Evolutionary conservation across 2,329 filamentous ascomycete species (phyloP), one percentile per base, ranked within the genome.

Genomic region (Domatiomyces globalis): DNA sequence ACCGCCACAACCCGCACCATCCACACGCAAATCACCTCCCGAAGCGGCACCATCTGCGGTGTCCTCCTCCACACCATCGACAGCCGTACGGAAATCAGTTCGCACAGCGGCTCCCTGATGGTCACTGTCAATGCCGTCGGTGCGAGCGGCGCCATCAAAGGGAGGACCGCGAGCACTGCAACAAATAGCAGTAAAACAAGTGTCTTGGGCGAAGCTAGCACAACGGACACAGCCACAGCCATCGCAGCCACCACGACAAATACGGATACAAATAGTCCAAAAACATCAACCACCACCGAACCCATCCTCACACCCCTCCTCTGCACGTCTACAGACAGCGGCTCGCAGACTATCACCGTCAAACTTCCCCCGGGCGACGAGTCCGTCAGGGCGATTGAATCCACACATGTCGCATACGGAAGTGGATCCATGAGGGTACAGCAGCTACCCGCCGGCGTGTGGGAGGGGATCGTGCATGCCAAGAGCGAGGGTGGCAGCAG

Each of bases 111-210:
- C 25, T 64, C 61, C 9, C 69, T 81, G 43, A 69, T 65, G 17
- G 72, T 76, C 8, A 70, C 66, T 1, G 69, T 83, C 22, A 63
- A 65, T 1, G 68, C 81, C 5, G 68, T 60, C 33, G 52, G 56
- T 12, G 54, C 56, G 19, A 18, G 19, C 17, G 22, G 20, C 33
- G 2, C 33, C 12, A 15, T 4, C 29, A 25, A 25, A 25, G 22
- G 3, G 22, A 25, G 6, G 22, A 6, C 22, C 22, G 6, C 22
- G 22, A 25, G 22, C 22, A 25, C 6, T 25, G 22, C 22, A 3
- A 25, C 22, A 25, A 25, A 25, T 25, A 25, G 22, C 6, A 25
- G 3, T 25, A 25, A 25, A 4, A 25, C 22, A 25, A 4, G 22
- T 25, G 22, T 25, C 22, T 25, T 6, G 22, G 22, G 6, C n/a